phyloP scores from a whole-genome alignment of 306 rosid genomes.

The Fragaria vesca region DNA sequence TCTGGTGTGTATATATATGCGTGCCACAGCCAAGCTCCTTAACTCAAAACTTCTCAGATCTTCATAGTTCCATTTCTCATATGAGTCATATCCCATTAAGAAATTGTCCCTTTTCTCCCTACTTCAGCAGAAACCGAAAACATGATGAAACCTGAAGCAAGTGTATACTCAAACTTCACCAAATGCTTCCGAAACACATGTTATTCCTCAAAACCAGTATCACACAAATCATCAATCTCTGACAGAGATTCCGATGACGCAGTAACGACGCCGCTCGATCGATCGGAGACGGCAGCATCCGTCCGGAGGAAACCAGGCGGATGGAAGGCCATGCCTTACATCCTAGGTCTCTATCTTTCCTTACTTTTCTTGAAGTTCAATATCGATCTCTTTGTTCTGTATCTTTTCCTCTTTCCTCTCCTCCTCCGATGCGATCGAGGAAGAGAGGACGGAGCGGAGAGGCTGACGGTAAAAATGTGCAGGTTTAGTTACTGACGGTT shows the following conservation, averaged over 20 bases:
- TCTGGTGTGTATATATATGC: not conserved
- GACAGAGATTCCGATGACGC: not conserved
- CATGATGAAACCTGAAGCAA: not conserved
- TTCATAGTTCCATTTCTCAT: not conserved
- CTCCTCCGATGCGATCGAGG: not conserved
- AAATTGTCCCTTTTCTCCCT: not conserved
- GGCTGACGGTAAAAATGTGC: not conserved
- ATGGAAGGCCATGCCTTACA: slow-evolving; percentile 84
- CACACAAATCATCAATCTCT: not conserved
- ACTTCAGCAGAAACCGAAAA: not conserved
- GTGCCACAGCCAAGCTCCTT: not conserved
- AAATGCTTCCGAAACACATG: not conserved
- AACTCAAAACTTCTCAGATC: not conserved
- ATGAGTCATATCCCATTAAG: not conserved
- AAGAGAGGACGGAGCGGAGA: not conserved
- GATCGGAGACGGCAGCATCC: not conserved
- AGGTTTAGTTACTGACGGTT: not conserved
- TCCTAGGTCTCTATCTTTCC: slow-evolving; percentile 50
- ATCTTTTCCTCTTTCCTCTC: not conserved
- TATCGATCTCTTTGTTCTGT: not conserved
- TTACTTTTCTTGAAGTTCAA: not conserved
- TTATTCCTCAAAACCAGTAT: not conserved
- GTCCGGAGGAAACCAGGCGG: slow-evolving; percentile 58
- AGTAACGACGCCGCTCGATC: not conserved
- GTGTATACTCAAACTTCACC: slow-evolving; percentile 2